Conservation (phyloP, 306 rosid genomes). For the Fagus sylvatica region DNA sequence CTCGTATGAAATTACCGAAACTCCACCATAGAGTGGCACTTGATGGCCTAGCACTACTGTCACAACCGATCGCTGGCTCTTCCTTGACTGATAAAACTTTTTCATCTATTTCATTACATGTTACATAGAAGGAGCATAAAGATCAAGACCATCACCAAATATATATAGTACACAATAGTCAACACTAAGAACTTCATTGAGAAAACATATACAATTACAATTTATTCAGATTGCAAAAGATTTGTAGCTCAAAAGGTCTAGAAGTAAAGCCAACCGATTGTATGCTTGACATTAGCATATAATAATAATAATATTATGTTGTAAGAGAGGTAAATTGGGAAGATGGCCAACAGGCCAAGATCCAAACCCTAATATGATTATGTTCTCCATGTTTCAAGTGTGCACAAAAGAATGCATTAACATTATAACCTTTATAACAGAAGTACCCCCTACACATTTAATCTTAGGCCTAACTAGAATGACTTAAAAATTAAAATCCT, state of each 20-base stretch:
- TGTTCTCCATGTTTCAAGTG: too few species aligned
- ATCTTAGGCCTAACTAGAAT: too few species aligned
- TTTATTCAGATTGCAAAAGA: too few species aligned
- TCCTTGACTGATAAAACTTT: constrained; percentile 59
- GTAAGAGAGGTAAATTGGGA: not conserved
- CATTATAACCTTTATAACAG: too few species aligned
- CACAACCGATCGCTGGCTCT: constrained; percentile 43
- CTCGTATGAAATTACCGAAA: constrained; percentile 39
- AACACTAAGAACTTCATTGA: not conserved
- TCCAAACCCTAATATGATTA: not conserved
- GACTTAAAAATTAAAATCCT: too few species aligned
- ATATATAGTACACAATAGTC: not conserved
- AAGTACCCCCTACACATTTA: too few species aligned
- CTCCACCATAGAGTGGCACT: constrained; percentile 80
- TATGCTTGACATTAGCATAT: too few species aligned
- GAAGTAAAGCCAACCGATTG: too few species aligned
- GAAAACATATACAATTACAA: too few species aligned
- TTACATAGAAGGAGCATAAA: too few species aligned
- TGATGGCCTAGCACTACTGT: constrained; percentile 65
- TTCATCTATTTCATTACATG: constrained; percentile 42
- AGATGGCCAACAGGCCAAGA: not conserved
- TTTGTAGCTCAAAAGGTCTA: too few species aligned
- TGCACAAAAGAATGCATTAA: too few species aligned
- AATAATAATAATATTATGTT: not conserved
- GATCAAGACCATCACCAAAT: not conserved